These are phyloP conservation scores for Starmerella floris DNA, from an alignment of 805 yeast species.

Conservation along the genomic window DNA sequence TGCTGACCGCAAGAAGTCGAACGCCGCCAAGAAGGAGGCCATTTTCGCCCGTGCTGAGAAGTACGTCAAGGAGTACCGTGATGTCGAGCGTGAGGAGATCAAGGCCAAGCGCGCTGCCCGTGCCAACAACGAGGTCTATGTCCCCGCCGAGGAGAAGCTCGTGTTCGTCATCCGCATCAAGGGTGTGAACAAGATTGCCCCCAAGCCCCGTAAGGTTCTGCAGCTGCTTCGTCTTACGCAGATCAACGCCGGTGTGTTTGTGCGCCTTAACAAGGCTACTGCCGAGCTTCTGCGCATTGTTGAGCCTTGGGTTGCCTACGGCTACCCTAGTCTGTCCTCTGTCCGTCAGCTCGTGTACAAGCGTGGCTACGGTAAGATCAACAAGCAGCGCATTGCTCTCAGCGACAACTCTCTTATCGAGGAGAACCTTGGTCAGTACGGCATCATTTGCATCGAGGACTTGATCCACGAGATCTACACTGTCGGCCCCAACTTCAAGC, in stretches of 20 bases:
- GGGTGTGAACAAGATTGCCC: slow-evolving; percentile 98
- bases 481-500: slow-evolving; percentile 97
- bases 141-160: slow-evolving; percentile 86
- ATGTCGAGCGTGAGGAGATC: slow-evolving; percentile 77
- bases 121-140: slow-evolving; percentile 85
- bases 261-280: slow-evolving; percentile 92
- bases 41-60: slow-evolving; percentile 91
- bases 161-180: slow-evolving; percentile 95
- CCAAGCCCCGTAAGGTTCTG: slow-evolving; percentile 97
- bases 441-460: slow-evolving; percentile 83
- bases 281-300: slow-evolving; percentile 80
- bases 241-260: slow-evolving; percentile 90
- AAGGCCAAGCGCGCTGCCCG: slow-evolving; percentile 76
- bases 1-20: slow-evolving; percentile 29
- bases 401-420: slow-evolving; percentile 81
- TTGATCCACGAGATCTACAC: slow-evolving; percentile 91
- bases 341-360: slow-evolving; percentile 87
- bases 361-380: slow-evolving; percentile 95
- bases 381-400: slow-evolving; percentile 88
- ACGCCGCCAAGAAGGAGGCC: slow-evolving; percentile 32
- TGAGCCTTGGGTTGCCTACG: slow-evolving; percentile 94
- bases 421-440: slow-evolving; percentile 80
- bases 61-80: slow-evolving; percentile 88
- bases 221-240: slow-evolving; percentile 81
- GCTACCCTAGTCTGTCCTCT: slow-evolving; percentile 90